A percentile compares a stretch with the other conserved stretches of the same genome.
Conservation (phyloP, 345 rosid genomes). For the Laguncularia racemosa region DNA sequence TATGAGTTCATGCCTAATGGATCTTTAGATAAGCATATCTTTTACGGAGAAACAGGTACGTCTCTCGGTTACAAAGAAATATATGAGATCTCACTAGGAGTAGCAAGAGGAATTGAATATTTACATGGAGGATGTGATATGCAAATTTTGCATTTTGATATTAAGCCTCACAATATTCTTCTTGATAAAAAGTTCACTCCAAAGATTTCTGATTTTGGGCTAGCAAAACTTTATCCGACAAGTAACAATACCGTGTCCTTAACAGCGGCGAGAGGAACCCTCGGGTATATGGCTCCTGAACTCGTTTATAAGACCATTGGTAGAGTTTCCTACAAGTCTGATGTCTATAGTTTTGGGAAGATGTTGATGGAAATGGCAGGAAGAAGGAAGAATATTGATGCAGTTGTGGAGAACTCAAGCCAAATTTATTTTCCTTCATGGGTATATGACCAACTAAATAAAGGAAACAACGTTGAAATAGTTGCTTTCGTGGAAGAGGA, state of each 20-base stretch:
- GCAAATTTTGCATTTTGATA: too few relatives aligned
- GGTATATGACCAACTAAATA: not conserved
- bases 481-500: not conserved
- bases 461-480: not conserved
- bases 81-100: slow-evolving; percentile 4
- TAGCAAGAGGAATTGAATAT: not conserved
- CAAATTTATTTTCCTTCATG: slow-evolving; percentile 3
- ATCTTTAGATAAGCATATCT: slow-evolving; percentile 11
- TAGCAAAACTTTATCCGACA: too few relatives aligned
- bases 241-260: too few relatives aligned
- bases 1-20: slow-evolving; percentile 16
- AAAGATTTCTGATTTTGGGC: too few relatives aligned
- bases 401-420: not conserved
- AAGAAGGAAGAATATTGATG: not conserved
- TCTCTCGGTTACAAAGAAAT: not conserved
- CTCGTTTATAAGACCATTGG: too few relatives aligned
- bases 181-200: too few relatives aligned
- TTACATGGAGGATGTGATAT: too few relatives aligned
- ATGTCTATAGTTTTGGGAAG: not conserved
- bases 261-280: too few relatives aligned
- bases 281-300: not conserved
- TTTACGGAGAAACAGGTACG: not conserved
- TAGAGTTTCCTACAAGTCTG: too few relatives aligned
- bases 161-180: too few relatives aligned
- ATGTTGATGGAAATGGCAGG: slow-evolving; percentile 1